Conservation (phyloP, 257 asterid genomes). For the Paulownia fortunei region DNA sequence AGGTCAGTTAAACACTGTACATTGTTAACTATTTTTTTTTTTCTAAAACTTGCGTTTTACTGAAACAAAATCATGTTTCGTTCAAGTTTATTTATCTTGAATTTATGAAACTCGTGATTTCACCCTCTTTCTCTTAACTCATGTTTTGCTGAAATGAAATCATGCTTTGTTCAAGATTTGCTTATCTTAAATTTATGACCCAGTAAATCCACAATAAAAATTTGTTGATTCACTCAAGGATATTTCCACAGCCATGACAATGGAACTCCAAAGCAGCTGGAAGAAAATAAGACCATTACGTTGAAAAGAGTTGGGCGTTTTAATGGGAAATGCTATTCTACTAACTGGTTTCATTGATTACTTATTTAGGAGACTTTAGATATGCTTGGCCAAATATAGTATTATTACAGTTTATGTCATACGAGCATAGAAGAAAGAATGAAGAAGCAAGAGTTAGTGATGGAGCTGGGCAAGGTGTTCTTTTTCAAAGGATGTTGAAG, state of each 20-base stretch:
- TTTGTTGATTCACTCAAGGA: not conserved
- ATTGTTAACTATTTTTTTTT: not conserved
- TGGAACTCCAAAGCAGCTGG: not conserved
- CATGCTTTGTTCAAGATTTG: not conserved
- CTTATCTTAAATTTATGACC: not conserved
- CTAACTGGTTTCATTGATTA: not conserved
- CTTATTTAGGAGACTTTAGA: not conserved
- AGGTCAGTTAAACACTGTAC: not conserved
- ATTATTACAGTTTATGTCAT: not conserved
- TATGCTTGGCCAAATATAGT: not conserved
- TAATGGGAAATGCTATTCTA: not conserved
- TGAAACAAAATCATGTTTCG: not conserved
- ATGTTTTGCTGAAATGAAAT: not conserved
- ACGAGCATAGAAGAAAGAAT: not conserved
- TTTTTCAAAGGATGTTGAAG: not conserved
- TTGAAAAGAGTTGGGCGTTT: not conserved
- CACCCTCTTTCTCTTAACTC: not conserved
- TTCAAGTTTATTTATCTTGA: slow-evolving; percentile 8
- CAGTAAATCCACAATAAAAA: not conserved
- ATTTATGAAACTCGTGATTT: not conserved
- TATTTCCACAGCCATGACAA: not conserved
- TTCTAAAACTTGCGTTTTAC: not conserved
- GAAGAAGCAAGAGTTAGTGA: not conserved
- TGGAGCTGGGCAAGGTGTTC: not conserved
- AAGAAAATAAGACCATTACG: not conserved